Conservation (phyloP, 2,329 filamentous ascomycete genomes). For the Colletotrichum somersetense region DNA sequence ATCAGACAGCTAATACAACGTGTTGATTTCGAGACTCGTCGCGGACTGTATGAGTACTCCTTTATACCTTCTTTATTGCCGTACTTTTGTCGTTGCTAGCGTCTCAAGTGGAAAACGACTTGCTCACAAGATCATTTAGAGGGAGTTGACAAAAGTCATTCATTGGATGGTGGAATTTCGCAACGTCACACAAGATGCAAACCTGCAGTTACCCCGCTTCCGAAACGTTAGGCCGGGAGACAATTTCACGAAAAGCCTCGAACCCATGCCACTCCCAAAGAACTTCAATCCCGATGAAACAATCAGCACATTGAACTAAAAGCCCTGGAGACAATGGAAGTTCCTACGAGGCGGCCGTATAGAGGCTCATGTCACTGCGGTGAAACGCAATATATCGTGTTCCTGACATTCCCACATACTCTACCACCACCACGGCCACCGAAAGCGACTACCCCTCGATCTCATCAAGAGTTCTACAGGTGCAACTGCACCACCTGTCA, state of each 20-base stretch:
- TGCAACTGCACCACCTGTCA: slow-evolving; percentile 65
- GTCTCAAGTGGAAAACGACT: too few relatives aligned
- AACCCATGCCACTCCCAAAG: not conserved
- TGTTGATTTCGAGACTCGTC: not conserved
- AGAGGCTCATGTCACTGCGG: slow-evolving; percentile 63
- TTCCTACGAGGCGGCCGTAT: slow-evolving; percentile 42
- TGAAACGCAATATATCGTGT: slow-evolving; percentile 56
- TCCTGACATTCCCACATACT: slow-evolving; percentile 56
- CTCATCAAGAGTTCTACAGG: slow-evolving; percentile 50
- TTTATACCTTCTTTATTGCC: not conserved
- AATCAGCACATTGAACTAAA: too few relatives aligned
- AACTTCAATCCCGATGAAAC: not conserved
- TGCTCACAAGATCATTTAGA: not conserved
- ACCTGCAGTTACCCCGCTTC: not conserved
- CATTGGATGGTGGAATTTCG: not conserved
- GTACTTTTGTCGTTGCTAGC: not conserved
- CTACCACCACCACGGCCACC: slow-evolving; percentile 32
- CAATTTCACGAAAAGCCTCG: not conserved
- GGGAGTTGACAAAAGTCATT: not conserved
- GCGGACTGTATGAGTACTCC: not conserved
- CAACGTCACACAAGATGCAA: not conserved
- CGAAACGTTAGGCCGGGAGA: not conserved
- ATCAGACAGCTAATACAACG: too few relatives aligned
- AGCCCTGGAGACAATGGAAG: not conserved
- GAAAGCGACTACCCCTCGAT: slow-evolving; percentile 37